A percentile compares a stretch with the other conserved stretches of the same genome.
These are phyloP conservation scores for Thymus quinquecostatus DNA, from an alignment of 257 asterid species.

Conservation along the genomic window DNA sequence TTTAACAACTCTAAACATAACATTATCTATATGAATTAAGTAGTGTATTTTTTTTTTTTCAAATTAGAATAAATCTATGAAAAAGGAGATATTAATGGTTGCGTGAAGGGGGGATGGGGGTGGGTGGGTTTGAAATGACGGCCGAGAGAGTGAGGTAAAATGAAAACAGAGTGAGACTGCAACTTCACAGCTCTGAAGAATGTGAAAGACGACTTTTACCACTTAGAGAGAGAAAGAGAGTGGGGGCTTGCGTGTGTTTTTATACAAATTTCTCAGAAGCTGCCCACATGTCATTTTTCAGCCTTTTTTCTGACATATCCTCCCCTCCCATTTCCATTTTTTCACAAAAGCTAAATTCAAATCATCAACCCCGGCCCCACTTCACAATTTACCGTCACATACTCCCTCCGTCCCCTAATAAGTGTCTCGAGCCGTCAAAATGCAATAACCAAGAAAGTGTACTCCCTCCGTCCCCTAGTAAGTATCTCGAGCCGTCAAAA, in stretches of 20 bases:
- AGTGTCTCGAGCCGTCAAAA: too few species aligned
- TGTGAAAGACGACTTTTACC: too few species aligned
- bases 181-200: too few species aligned
- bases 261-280: constrained; percentile 15
- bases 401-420: too few species aligned
- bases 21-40: too few species aligned
- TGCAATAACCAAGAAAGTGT: too few species aligned
- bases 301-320: constrained; percentile 28
- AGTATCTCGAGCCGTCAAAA: too few species aligned
- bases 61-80: too few species aligned
- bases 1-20: too few species aligned
- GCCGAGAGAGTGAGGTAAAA: constrained; percentile 15
- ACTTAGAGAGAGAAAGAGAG: not conserved
- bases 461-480: too few species aligned
- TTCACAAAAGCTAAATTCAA: not conserved
- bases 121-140: constrained; percentile 30
- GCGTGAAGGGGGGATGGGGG: not conserved
- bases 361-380: constrained; percentile 16
- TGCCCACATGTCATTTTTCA: constrained; percentile 36
- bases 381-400: too few species aligned
- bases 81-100: not conserved
- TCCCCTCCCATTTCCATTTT: not conserved
- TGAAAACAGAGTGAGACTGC: not conserved
- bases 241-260: constrained; percentile 36
- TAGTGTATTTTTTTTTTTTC: too few species aligned